These are phyloP conservation scores for Umbelopsis ramanniana DNA, from an alignment of 192 early-diverging fungal genomes.

Conservation along the genomic window DNA sequence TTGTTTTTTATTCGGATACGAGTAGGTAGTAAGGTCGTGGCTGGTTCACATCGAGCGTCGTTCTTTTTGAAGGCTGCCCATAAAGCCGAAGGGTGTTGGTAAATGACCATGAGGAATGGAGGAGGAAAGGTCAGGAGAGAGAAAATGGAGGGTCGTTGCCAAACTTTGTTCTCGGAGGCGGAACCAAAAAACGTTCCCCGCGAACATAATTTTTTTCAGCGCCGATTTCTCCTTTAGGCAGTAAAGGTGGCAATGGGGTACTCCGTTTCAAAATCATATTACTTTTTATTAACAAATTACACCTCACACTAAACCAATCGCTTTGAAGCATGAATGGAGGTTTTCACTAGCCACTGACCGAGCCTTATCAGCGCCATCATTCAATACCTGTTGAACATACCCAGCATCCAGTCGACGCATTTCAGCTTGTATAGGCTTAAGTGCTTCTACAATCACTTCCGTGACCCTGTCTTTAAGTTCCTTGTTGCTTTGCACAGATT, in stretches of 20 bases:
- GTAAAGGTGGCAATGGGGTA: background rate
- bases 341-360: conserved; percentile 59
- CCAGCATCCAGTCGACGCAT: conserved; percentile 57
- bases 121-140: background rate
- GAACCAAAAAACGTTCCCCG: conserved; percentile 4
- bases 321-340: conserved; percentile 56
- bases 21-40: background rate
- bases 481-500: conserved; percentile 52
- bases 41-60: background rate
- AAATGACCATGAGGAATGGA: conserved; percentile 5
- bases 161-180: background rate
- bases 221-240: no score
- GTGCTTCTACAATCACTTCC: conserved; percentile 59
- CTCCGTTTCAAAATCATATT: no score
- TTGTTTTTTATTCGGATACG: conserved; percentile 18
- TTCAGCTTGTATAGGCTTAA: conserved; percentile 73
- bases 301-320: conserved; percentile 58
- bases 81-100: conserved; percentile 4
- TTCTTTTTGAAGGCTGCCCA: background rate
- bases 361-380: conserved; percentile 69
- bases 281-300: conserved; percentile 1
- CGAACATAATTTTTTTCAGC: background rate
- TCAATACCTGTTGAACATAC: conserved; percentile 68
- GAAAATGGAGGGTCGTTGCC: background rate
- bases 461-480: conserved; percentile 77